Evolutionary conservation across 1,139 yeast genomes (phyloP).

Genomic region (Blastobotrys illinoisensis): DNA sequence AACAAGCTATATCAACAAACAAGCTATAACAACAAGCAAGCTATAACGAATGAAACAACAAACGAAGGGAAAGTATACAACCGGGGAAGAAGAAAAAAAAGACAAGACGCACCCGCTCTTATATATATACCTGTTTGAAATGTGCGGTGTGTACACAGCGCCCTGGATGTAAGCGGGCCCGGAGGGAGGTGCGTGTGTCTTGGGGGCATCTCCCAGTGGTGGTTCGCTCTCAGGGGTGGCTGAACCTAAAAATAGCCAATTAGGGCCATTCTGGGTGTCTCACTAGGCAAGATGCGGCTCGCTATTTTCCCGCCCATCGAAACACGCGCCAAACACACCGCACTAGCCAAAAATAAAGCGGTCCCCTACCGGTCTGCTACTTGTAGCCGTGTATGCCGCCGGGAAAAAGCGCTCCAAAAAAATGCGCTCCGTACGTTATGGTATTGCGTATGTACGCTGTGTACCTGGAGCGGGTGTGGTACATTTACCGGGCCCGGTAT

Average conservation of each 20-base stretch:
- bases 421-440: background rate
- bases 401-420: no score
- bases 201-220: background rate
- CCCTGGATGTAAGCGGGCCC: background rate
- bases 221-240: background rate
- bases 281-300: background rate
- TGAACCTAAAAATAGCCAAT: background rate
- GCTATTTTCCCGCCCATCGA: background rate
- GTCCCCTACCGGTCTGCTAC: no score
- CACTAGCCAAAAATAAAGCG: background rate
- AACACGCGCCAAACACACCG: background rate
- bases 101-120: background rate
- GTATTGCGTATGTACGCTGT: no score
- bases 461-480: no score
- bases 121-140: background rate
- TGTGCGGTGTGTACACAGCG: background rate
- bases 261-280: background rate
- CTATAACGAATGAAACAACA: background rate
- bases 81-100: constrained; percentile 2
- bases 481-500: background rate
- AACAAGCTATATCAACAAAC: no score
- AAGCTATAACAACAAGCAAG: no score
- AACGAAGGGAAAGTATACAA: background rate
- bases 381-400: no score
- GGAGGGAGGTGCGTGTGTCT: no score